Percentiles rank a stretch among this genome's conserved stretches.
Evolutionary conservation across 129 eudicot species (phyloP).

Genomic region (Pulicaria dysenterica): DNA sequence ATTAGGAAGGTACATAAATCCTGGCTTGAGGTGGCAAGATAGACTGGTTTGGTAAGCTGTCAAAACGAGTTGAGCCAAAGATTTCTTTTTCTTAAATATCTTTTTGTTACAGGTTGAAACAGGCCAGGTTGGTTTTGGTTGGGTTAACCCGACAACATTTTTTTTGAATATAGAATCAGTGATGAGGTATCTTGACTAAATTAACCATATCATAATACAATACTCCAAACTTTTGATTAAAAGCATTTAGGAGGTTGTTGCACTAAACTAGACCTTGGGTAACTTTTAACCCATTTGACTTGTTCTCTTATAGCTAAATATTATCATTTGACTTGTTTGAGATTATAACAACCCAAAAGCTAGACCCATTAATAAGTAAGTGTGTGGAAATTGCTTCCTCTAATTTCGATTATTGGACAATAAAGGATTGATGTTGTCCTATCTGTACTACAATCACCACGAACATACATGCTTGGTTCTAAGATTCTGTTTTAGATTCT

Average conservation of each 20-base stretch:
- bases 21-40: neutral
- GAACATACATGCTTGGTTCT: neutral
- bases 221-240: no score
- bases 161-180: neutral
- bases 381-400: neutral
- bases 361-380: neutral
- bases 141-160: slow-evolving; percentile 6
- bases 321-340: neutral
- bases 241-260: no score
- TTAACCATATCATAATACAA: no score
- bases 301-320: neutral
- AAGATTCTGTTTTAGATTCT: neutral
- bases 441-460: neutral
- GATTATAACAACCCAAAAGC: neutral
- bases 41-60: slow-evolving; percentile 10
- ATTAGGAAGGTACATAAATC: neutral
- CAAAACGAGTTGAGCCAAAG: neutral
- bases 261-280: no score
- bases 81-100: no score
- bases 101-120: neutral
- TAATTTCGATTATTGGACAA: neutral
- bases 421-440: neutral
- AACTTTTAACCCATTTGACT: neutral
- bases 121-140: neutral
- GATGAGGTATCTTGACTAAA: no score